A percentile compares a stretch with the other conserved stretches of the same genome.
Evolutionary conservation across 495 filamentous ascomycete genomes (phyloP).

Genomic region (Lophiostoma macrostomum): DNA sequence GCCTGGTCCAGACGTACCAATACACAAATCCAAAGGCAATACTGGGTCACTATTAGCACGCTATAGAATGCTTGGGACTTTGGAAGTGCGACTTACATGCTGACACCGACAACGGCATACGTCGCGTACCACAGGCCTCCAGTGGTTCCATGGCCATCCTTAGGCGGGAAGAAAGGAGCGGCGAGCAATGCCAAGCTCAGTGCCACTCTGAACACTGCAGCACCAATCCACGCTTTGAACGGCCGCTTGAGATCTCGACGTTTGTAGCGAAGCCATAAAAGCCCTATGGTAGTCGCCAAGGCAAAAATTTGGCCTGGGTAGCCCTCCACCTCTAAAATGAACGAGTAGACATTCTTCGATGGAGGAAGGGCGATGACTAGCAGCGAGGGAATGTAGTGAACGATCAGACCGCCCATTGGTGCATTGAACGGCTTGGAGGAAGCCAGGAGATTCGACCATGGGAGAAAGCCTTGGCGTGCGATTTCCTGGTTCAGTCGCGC

Average conservation of each 20-base stretch:
- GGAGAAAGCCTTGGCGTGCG: conserved; percentile 66
- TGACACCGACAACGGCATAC: conserved; percentile 68
- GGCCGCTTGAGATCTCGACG: conserved; percentile 63
- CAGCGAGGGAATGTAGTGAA: conserved; percentile 65
- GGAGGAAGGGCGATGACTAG: conserved; percentile 64
- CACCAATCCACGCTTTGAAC: conserved; percentile 63
- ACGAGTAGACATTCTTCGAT: conserved; percentile 64
- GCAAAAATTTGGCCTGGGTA: conserved; percentile 64
- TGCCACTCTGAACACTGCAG: conserved; percentile 48
- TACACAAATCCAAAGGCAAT: conserved; percentile 61
- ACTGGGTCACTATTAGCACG: conserved; percentile 44
- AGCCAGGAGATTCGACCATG: conserved; percentile 59
- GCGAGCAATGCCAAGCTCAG: conserved; percentile 50
- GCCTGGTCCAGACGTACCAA: conserved; percentile 68
- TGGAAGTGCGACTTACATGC: conserved; percentile 52
- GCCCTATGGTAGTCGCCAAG: conserved; percentile 57
- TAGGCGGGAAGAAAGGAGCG: conserved; percentile 54
- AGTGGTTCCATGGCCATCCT: conserved; percentile 47
- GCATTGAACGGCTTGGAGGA: conserved; percentile 66
- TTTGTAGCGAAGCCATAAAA: conserved; percentile 60
- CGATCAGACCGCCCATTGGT: conserved; percentile 62
- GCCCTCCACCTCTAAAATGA: conserved; percentile 70
- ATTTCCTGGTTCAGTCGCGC: conserved; percentile 69
- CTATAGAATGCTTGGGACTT: background rate
- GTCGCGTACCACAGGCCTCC: conserved; percentile 66